Percentiles rank a stretch among this genome's conserved stretches.
phyloP scores from a whole-genome alignment of 306 rosid genomes.

The Cicer cuneatum region DNA sequence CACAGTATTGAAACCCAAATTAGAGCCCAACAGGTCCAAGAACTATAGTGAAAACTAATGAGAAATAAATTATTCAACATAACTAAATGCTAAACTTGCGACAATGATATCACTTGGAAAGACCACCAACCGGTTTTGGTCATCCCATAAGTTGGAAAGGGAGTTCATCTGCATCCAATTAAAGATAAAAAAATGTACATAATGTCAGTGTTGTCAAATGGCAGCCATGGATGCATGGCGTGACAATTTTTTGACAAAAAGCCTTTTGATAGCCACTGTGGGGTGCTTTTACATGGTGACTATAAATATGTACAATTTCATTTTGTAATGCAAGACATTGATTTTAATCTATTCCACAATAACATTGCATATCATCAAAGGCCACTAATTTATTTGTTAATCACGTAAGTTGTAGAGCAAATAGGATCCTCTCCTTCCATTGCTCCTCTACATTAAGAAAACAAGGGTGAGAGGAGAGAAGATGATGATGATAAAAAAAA shows the following conservation, averaged over 20 bases:
- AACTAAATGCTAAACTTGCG: constrained; percentile 5
- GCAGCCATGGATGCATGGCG: not conserved
- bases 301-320: no score
- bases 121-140: constrained; percentile 4
- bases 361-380: not conserved
- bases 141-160: constrained; percentile 13
- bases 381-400: not conserved
- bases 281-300: not conserved
- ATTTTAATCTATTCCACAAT: no score
- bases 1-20: constrained; percentile 8
- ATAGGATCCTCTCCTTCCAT: not conserved
- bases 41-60: constrained; percentile 16
- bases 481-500: not conserved
- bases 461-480: not conserved
- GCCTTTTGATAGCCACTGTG: not conserved
- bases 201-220: constrained; percentile 5
- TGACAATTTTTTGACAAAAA: not conserved
- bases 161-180: not conserved
- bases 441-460: not conserved
- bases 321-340: no score
- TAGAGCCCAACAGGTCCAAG: constrained; percentile 22
- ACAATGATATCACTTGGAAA: constrained; percentile 26
- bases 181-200: not conserved
- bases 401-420: not conserved
- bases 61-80: constrained; percentile 31